Base-by-base conservation (phyloP, 2,329 filamentous ascomycete species). In the Pseudogymnoascus pannorum region DNA sequence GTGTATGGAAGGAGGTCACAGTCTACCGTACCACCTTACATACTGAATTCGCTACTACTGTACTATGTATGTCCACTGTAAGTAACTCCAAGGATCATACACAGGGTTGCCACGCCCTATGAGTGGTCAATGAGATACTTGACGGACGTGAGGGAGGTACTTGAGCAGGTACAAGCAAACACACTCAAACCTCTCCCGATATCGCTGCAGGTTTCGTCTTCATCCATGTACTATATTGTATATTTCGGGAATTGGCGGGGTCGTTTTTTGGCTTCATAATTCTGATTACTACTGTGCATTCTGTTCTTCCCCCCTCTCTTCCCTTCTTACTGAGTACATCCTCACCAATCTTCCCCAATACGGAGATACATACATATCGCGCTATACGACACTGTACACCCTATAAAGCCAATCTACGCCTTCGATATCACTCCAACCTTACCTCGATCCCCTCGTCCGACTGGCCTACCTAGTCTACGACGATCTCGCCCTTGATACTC, bases 221-320 rank as follows among this genome's bases (percentile, higher is more conserved):
- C 4, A n/a, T 5, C 22, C 26, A 48, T 16, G 42, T 48, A 51
- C 22, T 11, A n/a, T 3, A 29, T 24, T 51, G 22, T 51, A 29
- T 16, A 3, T 3, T 29, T 51, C 44, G 44, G 44, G 44, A 29
- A 16, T 51, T 26, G 44, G 44, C 44, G 44, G 44, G 44, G 44
- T 51, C 12, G 12, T 40, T 40, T 51, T 29, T 29, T 29, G 29
- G 29, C 44, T 29, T 51, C 44, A 26, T 16, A 5, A n/a, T 51
- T 51, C 44, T 29, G 44, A 51, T 51, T 51, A 51, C 44, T 51
- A n/a, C n/a, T n/a, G n/a, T n/a, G n/a, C n/a, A n/a, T n/a, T n/a
- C n/a, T n/a, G n/a, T n/a, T n/a, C n/a, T n/a, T n/a, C n/a, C n/a
- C n/a, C n/a, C n/a, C n/a, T n/a, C n/a, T n/a, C n/a, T n/a, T n/a